Evolutionary conservation across 2,329 filamentous ascomycete species (phyloP), one percentile per base, ranked within the genome.

Genomic region (Colletotrichum echinochloae): DNA sequence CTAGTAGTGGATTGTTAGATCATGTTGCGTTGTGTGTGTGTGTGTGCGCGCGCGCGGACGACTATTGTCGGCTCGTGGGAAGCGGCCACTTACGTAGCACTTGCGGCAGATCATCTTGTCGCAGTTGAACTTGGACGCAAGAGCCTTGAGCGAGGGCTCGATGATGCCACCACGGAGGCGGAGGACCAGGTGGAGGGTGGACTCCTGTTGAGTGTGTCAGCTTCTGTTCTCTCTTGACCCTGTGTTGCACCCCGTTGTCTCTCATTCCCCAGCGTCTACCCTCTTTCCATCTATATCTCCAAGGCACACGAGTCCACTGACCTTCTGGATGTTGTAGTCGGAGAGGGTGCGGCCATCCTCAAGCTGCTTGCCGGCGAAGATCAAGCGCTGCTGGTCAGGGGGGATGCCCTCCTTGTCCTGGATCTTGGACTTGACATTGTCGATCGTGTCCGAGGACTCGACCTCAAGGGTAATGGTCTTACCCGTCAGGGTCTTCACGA

Each of bases 61-160:
- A 46, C 28, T 12, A 30, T 57, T 28, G 23, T n/a, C 23, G 8
- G 9, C 26, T 14, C 9, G 14, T 28, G 51, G 59, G 41, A 20
- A 28, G 14, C 30, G 23, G 59, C 46, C 30, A 91, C 92, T 79
- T 91, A 96, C 94, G 87, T 98, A 98, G 93, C 96, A 99, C 93
- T 99, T 98, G 90, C 96, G 95, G 94, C 96, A 98, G 87, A 98
- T 97, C 92, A 95, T 95, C 92, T 98, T 98, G 79, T 98, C 96
- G 93, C 95, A 98, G 92, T 99, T 98, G 91, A 97, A 98, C 91
- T 98, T 98, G 89, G 92, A 95, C 83, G 95, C 95, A 76, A 98
- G 92, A 78, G 94, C 95, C 92, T 98, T 98, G 81, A 98, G 92
- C 81, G 95, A 98, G 80, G 96, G 96, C 91, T 98, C 95, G 81